Percentiles rank a stretch among this genome's conserved stretches.
Evolutionary conservation across 352 stramenopile genomes (phyloP).

Genomic region (Thalassiosira exigua): DNA sequence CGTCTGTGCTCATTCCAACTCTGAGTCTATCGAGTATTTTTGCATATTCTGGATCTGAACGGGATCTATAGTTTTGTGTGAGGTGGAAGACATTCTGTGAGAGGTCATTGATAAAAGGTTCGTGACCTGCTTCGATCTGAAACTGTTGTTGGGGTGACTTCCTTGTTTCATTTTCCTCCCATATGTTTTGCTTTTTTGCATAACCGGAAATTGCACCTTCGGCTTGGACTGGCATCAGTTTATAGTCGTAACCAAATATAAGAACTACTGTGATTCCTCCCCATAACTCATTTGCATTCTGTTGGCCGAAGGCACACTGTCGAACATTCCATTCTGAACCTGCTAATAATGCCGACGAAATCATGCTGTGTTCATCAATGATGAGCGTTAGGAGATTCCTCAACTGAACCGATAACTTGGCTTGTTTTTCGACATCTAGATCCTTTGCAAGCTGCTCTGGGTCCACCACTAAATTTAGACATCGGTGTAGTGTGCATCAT

Average conservation of each 20-base stretch:
- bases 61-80: slow-evolving; percentile 22
- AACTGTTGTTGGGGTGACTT: slow-evolving; percentile 2
- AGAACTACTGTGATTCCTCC: slow-evolving; percentile 23
- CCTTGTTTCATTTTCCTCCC: neutral
- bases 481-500: slow-evolving; percentile 22
- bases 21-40: slow-evolving; percentile 7
- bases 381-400: slow-evolving; percentile 10
- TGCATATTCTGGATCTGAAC: neutral
- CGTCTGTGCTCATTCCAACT: neutral
- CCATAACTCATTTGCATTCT: slow-evolving; percentile 8
- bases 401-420: neutral
- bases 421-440: neutral
- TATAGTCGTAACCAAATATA: slow-evolving; percentile 29
- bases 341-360: neutral
- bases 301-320: slow-evolving; percentile 2
- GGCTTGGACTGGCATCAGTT: slow-evolving; percentile 17
- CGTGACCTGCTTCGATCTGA: neutral
- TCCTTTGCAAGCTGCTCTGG: neutral
- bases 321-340: slow-evolving; percentile 8
- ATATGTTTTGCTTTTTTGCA: neutral
- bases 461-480: neutral
- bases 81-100: slow-evolving; percentile 24
- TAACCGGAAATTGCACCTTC: slow-evolving; percentile 16
- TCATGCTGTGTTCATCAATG: slow-evolving; percentile 24
- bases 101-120: slow-evolving; percentile 16